Base-by-base conservation (phyloP, 331 rosid genomes). In the Quercus phellos region DNA sequence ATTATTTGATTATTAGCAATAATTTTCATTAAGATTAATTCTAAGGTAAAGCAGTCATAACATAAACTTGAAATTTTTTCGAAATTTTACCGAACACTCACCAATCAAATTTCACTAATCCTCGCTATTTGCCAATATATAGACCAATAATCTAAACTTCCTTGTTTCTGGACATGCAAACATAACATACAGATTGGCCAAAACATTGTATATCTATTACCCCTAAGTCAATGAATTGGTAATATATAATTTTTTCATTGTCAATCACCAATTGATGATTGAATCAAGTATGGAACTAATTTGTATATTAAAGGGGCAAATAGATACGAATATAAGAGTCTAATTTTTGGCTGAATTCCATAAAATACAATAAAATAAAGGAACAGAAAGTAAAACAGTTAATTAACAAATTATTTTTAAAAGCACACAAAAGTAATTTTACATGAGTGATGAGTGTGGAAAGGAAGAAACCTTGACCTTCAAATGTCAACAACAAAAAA, bases 351-450 rank as follows among this genome's bases (percentile, higher is more conserved):
- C 9, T n/a, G 10, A 55, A 24, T 8, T 55, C 11, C 21, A 4
- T 46, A 46, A 12, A 46, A 46, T 46, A 46, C 4, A 46, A 46
- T 11, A 46, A 46, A 46, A 46, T 12, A 46, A 46, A 12, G 4
- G 53, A 46, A 43, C 12, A 46, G 1, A 4, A 10, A 46, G 17
- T 0, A 11, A 46, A 13, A 46, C 14, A 13, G 1, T 3, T 46
- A 46, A 46, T 46, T 10, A 46, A 13, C 53, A 46, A 46, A 46
- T 46, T 12, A 12, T 46, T 56, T 9, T 21, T 56, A n/a, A 56
- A n/a, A 60, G 74, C 75, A 55, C 73, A 76, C 50, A 55, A 26
- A 12, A 29, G 79, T 75, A 8, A 79, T 64, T 79, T 38, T 4
- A 4, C 8, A 9, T 2, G 16, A 34, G 27, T 27, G n/a, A 9